Evolutionary conservation across 2,329 filamentous ascomycete species (phyloP).

Genomic region (Paecilomyces dactylethromorphus): DNA sequence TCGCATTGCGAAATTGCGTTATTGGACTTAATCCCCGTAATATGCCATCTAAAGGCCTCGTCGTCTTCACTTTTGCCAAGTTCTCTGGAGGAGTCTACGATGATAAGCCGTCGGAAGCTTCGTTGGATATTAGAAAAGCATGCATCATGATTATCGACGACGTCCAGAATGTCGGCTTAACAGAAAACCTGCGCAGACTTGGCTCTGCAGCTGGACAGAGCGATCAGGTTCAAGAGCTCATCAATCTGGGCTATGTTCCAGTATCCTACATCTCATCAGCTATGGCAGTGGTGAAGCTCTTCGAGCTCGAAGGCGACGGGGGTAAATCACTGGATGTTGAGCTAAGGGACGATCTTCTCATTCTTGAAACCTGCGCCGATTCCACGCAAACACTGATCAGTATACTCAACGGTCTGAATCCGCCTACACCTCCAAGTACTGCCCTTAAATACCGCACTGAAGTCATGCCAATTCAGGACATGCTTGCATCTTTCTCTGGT

Average conservation of each 20-base stretch:
- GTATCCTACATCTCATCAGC: slow-evolving; percentile 84
- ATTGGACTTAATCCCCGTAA: slow-evolving; percentile 78
- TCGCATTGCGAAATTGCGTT: slow-evolving; percentile 75
- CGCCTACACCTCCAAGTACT: slow-evolving; percentile 74
- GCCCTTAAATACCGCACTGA: slow-evolving; percentile 82
- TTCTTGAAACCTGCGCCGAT: slow-evolving; percentile 92
- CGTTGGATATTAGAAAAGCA: slow-evolving; percentile 68
- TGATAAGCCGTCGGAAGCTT: slow-evolving; percentile 57
- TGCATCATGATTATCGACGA: slow-evolving; percentile 81
- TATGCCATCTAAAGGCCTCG: slow-evolving; percentile 65
- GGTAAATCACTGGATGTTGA: slow-evolving; percentile 70
- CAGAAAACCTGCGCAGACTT: slow-evolving; percentile 25
- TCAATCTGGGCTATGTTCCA: slow-evolving; percentile 70
- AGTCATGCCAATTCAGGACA: slow-evolving; percentile 76
- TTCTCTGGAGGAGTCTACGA: slow-evolving; percentile 62
- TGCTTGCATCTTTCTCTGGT: slow-evolving; percentile 83
- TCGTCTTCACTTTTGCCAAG: slow-evolving; percentile 73
- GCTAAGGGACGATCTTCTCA: slow-evolving; percentile 74
- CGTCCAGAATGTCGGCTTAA: slow-evolving; percentile 41
- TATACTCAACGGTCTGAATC: slow-evolving; percentile 71
- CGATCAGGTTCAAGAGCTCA: slow-evolving; percentile 44
- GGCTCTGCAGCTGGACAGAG: slow-evolving; percentile 23
- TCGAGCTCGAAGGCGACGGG: slow-evolving; percentile 48
- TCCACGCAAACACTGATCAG: slow-evolving; percentile 88
- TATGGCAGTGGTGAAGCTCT: slow-evolving; percentile 58